These are phyloP conservation scores for Lanmaoa rubissima DNA, from an alignment of 768 basidiomycete genomes.

Conservation along the genomic window DNA sequence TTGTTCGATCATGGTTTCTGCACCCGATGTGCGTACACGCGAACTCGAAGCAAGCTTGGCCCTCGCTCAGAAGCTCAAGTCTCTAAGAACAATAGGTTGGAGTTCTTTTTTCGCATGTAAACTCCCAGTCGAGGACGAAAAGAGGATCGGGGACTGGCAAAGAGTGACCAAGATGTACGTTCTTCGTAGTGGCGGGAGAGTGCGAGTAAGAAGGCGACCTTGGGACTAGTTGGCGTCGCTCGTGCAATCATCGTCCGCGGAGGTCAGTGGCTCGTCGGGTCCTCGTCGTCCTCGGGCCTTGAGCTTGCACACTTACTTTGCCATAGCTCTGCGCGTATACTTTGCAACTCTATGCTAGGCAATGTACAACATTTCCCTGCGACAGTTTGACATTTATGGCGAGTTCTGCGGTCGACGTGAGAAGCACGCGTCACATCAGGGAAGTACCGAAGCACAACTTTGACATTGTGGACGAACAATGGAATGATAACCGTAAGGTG, in stretches of 20 bases:
- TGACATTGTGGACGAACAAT: constrained; percentile 14
- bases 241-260: neutral
- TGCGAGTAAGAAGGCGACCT: constrained; percentile 43
- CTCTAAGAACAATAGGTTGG: constrained; percentile 48
- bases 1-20: constrained; percentile 34
- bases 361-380: neutral
- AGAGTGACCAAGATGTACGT: constrained; percentile 42
- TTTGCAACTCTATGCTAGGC: neutral
- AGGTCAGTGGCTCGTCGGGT: neutral
- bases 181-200: constrained; percentile 37
- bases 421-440: neutral
- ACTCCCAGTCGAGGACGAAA: constrained; percentile 14
- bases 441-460: neutral
- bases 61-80: constrained; percentile 44
- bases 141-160: constrained; percentile 21
- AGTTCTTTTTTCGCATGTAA: constrained; percentile 44
- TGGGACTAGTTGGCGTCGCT: constrained; percentile 28
- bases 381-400: neutral
- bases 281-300: neutral
- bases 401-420: neutral
- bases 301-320: neutral
- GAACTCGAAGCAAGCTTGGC: constrained; percentile 49
- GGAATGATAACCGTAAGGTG: neutral
- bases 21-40: constrained; percentile 35
- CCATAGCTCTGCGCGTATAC: neutral